phyloP scores from a whole-genome alignment of 2,329 filamentous ascomycete genomes.

The Beauveria asiatica region DNA sequence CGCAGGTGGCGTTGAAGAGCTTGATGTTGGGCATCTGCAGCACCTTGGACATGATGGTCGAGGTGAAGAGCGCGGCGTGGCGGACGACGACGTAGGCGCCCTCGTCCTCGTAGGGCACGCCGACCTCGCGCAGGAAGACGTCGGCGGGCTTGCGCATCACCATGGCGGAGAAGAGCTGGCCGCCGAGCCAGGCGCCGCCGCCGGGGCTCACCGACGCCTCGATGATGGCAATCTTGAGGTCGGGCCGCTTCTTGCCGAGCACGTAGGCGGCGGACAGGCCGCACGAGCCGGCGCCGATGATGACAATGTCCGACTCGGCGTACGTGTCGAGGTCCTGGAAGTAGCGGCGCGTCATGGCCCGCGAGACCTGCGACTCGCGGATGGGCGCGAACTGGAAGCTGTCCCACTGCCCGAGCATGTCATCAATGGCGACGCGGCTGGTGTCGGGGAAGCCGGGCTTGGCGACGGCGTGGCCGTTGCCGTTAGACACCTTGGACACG shows the following conservation, averaged over 20 bases:
- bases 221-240: slow-evolving; percentile 85
- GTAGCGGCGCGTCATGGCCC: slow-evolving; percentile 90
- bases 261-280: slow-evolving; percentile 79
- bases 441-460: slow-evolving; percentile 20
- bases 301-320: slow-evolving; percentile 89
- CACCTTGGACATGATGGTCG: slow-evolving; percentile 75
- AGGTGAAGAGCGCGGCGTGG: slow-evolving; percentile 88
- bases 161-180: slow-evolving; percentile 93
- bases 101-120: slow-evolving; percentile 81
- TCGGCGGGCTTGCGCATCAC: slow-evolving; percentile 90
- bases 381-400: slow-evolving; percentile 77
- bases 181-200: slow-evolving; percentile 86
- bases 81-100: slow-evolving; percentile 86
- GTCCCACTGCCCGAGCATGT: slow-evolving; percentile 71
- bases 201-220: slow-evolving; percentile 82
- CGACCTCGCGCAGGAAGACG: slow-evolving; percentile 70
- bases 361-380: slow-evolving; percentile 84
- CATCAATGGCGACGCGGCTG: slow-evolving; percentile 42
- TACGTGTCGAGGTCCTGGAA: slow-evolving; percentile 82
- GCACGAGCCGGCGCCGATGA: slow-evolving; percentile 83
- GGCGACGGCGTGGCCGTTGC: slow-evolving; percentile 15
- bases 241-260: slow-evolving; percentile 73
- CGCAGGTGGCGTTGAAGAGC: slow-evolving; percentile 89
- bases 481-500: slow-evolving; percentile 32
- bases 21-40: slow-evolving; percentile 84